Evolutionary conservation across 179 eudicot species (phyloP), one percentile per base, ranked within the genome.

Genomic region (Patellifolia procumbens): DNA sequence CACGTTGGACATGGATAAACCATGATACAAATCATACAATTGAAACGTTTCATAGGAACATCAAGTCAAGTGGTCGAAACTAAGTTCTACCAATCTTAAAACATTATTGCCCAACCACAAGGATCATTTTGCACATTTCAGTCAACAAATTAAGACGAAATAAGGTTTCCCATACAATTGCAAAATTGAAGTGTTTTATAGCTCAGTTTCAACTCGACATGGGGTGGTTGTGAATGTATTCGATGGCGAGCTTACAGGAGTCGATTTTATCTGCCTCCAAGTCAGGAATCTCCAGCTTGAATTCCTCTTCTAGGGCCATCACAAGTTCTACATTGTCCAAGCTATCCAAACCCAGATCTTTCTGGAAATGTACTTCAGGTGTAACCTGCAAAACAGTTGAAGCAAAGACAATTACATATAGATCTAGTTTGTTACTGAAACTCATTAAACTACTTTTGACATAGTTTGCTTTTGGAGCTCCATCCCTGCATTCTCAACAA

Each of bases 291-390:
- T 89, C 98, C 69, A 94, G 82, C 88, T 91, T 92, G 84, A 92
- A 94, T 80, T 94, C 98, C 79, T 92, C 95, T 81, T 94, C 97
- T 16, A 94, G 58, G 51, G 97, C 98, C 97, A 92, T 94, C 26
- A 92, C 94, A 58, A 94, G 89, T 85, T 94, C 97, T 64, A 94
- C 97, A n/a, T 69, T 94, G 85, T 94, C 98, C 79, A 92, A 86
- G 91, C 97, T 94, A 73, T 94, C 98, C 81, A 92, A 79, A 15
- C 97, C 97, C 73, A 94, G 79, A 84, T 92, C 98, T 70, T 89
- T 89, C 78, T 91, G 94, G 79, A 94, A 92, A 84, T 92, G 97
- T 62, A 87, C 96, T 74, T 92, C 97, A 49, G 97, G 89, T 22
- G 97, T 89, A 74, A 92, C 98, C 94, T 92, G 89, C 80, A 86